Base-by-base conservation (phyloP, 179 eudicot species). In the Spergularia azorica region DNA sequence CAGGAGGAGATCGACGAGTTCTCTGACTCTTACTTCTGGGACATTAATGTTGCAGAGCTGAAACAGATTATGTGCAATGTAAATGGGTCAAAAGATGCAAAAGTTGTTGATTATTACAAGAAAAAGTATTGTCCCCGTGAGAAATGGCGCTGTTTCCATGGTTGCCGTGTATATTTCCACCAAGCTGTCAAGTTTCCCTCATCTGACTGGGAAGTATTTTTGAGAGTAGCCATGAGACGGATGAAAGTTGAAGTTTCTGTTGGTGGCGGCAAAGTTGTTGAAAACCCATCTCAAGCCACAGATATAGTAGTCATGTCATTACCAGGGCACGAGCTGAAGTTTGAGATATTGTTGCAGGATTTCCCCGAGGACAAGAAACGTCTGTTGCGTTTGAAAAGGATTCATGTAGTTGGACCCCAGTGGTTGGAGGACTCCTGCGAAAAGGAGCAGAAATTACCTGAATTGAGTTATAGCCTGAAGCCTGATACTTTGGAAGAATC, bases 1-100 rank as follows among this genome's bases (percentile, higher is more conserved):
- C 87, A 88, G 81, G 98, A 93, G 77, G 96, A 95, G 77, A 86
- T 93, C 72, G 99, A 95, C 79, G 94, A 89, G 73, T 90, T 84
- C 76, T 91, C 93, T 1, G 98, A 95, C 71, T 84, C 94, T 58
- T 95, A 91, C 81, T 95, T 84, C 73, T 82, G 88, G 85, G 94
- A 95, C 80, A 76, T 91, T 65, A 86, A 87, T 71, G 80, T 86
- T 80, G 81, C 76, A 57, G 99, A 89, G 66, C 73, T 95, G 79
- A 88, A 91, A 79, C 97, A 95, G 89, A 87, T 90, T 67, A 77
- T 95, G 26, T 73, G 84, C 74, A 88, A 83, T 80, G 83, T 90
- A 16, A 74, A 75, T 17, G 83, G 75, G 72, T 83, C 84, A 17
- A 89, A 85, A 76, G 90, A 91, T 86, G 43, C 75, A 46, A 88